Percentiles rank a stretch among this genome's conserved stretches.
phyloP scores from a whole-genome alignment of 768 basidiomycete genomes.

The Sarcomyxa edulis region DNA sequence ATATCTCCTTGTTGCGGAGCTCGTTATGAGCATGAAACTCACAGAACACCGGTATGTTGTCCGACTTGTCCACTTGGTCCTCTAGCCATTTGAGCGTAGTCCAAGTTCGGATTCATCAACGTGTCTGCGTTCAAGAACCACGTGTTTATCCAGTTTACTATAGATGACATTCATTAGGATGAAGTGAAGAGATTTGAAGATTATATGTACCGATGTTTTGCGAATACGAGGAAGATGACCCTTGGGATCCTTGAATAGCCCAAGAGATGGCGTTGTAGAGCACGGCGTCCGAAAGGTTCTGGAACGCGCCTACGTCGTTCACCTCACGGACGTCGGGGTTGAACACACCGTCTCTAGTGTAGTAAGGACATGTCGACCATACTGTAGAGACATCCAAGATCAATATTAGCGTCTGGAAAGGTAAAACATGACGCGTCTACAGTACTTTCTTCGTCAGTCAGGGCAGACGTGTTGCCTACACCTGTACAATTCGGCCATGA shows the following conservation, averaged over 20 bases:
- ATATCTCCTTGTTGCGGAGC: too few relatives aligned
- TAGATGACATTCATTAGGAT: slow-evolving; percentile 5
- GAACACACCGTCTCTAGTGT: slow-evolving; percentile 52
- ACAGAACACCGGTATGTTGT: slow-evolving; percentile 52
- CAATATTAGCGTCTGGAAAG: slow-evolving; percentile 6
- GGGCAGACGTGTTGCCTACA: slow-evolving; percentile 51
- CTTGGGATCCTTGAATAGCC: slow-evolving; percentile 33
- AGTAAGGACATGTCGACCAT: slow-evolving; percentile 56
- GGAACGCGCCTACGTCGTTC: slow-evolving; percentile 51
- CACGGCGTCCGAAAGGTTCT: slow-evolving; percentile 51
- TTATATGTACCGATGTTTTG: slow-evolving; percentile 27
- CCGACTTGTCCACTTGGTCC: slow-evolving; percentile 34
- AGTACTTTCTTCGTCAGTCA: slow-evolving; percentile 52
- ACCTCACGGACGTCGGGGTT: slow-evolving; percentile 59
- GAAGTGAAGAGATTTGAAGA: not conserved
- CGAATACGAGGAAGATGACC: slow-evolving; percentile 38
- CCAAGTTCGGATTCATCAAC: slow-evolving; percentile 60
- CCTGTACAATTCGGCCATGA: slow-evolving; percentile 61
- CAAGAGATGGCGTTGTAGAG: slow-evolving; percentile 58
- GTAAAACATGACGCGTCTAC: slow-evolving; percentile 9
- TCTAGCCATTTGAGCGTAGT: slow-evolving; percentile 48
- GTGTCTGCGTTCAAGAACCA: slow-evolving; percentile 60
- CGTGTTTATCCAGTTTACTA: slow-evolving; percentile 41
- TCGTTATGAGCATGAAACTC: slow-evolving; percentile 16
- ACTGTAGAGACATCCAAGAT: too few relatives aligned